Conservation (phyloP, 345 rosid species). For the Aquilaria yunnanensis region DNA sequence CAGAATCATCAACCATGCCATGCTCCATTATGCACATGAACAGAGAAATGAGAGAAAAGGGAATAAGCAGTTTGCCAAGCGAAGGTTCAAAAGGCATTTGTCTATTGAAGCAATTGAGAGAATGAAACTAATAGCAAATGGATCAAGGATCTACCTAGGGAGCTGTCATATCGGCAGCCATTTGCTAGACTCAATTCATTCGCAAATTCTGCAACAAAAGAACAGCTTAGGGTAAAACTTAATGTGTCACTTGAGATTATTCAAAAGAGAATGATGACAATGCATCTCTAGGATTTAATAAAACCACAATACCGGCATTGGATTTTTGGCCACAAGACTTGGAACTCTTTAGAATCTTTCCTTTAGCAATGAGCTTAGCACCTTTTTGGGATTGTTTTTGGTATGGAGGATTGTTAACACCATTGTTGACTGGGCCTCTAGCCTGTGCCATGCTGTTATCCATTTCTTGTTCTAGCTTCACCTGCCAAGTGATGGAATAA, state of each 20-base stretch:
- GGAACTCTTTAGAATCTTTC: slow-evolving; percentile 30
- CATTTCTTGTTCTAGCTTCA: slow-evolving; percentile 24
- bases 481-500: slow-evolving; percentile 24
- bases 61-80: neutral
- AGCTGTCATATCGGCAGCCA: slow-evolving; percentile 65
- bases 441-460: slow-evolving; percentile 24
- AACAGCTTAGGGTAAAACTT: slow-evolving; percentile 8
- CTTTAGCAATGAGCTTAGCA: slow-evolving; percentile 27
- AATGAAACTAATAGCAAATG: neutral
- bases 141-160: slow-evolving; percentile 39
- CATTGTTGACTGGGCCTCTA: slow-evolving; percentile 17
- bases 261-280: neutral
- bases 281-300: neutral
- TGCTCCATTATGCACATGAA: neutral
- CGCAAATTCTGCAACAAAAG: slow-evolving; percentile 29
- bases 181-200: slow-evolving; percentile 29
- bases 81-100: too few species aligned
- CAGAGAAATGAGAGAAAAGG: neutral
- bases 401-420: slow-evolving; percentile 16
- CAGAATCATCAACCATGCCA: neutral
- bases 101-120: too few species aligned
- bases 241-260: neutral
- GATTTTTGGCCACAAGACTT: slow-evolving; percentile 24
- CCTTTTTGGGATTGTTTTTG: slow-evolving; percentile 23
- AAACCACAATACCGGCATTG: slow-evolving; percentile 32